Base-by-base conservation (phyloP, 1,139 yeast genomes). In the Suhomyces ambrosiae region DNA sequence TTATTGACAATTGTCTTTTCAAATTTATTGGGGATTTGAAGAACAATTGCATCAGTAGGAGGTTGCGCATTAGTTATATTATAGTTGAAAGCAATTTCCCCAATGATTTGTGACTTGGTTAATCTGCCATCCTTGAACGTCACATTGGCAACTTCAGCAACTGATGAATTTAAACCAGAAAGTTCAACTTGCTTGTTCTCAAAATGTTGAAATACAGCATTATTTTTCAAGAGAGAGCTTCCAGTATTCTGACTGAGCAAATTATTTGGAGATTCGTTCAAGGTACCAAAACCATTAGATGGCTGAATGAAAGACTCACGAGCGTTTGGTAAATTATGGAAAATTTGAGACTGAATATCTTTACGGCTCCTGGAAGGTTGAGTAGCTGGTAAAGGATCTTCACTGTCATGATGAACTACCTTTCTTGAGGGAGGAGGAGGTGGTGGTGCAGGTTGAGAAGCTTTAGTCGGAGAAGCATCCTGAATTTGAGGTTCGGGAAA, bases 71-170 rank as follows among this genome's bases (percentile, higher is more conserved):
- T 42, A 9, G 49, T 49, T n/a, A 61, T 56, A 35, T 66, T 73
- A 60, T 78, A 86, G 53, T 81, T 82, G 54, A 87, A 76, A 0
- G 95, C 94, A 49, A 87, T 65, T 58, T 87, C 96, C 30, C 96
- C 96, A 42, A 84, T 73, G 11, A 81, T 71, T 51, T 82, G 82
- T 2, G 86, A 75, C 33, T 78, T 73, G 3, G 59, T 53, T 26
- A 81, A 63, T 29, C 64, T 63, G 19, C 92, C 94, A 54, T 83
- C 88, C 45, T 77, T 78, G 56, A 82, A 80, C 14, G 74, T 71
- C 3, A 87, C 94, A 55, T 82, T 85, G 45, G 86, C 71, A n/a
- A 85, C 80, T 60, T 88, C 96, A 10, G 90, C 90, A 45, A 87
- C 65, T 25, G 94, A 82, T 1, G 88, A 79, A 53, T 83, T 83